Conservation (phyloP, 306 rosid species). For the Delonix regia region DNA sequence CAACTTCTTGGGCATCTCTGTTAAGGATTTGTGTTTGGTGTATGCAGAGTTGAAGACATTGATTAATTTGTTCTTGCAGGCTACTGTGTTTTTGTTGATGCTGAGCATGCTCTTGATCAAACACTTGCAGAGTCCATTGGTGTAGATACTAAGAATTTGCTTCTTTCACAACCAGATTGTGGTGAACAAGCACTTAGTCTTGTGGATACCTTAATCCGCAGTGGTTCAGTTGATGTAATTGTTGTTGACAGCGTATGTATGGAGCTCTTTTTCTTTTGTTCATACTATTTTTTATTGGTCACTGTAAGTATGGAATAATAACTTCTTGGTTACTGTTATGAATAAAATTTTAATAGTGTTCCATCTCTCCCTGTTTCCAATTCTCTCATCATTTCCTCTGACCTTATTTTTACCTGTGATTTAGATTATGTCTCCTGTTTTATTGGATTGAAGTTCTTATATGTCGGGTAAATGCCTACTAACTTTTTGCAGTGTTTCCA, state of each 20-base stretch:
- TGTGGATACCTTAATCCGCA: constrained; percentile 82
- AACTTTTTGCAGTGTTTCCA: constrained; percentile 32
- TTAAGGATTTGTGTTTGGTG: constrained; percentile 6
- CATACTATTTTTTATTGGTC: constrained; percentile 8
- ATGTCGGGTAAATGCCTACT: constrained; percentile 8
- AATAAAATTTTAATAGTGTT: constrained; percentile 1
- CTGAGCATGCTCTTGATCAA: constrained; percentile 95
- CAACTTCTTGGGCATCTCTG: constrained; percentile 25
- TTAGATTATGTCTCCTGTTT: constrained; percentile 18
- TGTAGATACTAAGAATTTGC: constrained; percentile 71
- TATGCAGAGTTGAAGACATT: constrained; percentile 1
- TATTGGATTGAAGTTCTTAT: constrained; percentile 21
- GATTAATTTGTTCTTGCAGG: constrained; percentile 51
- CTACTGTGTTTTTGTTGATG: constrained; percentile 87
- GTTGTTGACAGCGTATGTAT: constrained; percentile 92
- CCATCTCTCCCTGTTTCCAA: neutral
- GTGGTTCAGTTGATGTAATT: constrained; percentile 94
- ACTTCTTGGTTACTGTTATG: constrained; percentile 2
- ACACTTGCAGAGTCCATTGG: constrained; percentile 80
- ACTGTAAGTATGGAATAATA: neutral
- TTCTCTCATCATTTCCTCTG: constrained; percentile 3
- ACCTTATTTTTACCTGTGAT: constrained; percentile 3
- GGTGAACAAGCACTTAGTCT: constrained; percentile 97
- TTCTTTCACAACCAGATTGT: constrained; percentile 93
- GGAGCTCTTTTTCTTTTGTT: constrained; percentile 34